Conservation (phyloP, 2,329 filamentous ascomycete genomes). For the Calonectria multiphialidica region DNA sequence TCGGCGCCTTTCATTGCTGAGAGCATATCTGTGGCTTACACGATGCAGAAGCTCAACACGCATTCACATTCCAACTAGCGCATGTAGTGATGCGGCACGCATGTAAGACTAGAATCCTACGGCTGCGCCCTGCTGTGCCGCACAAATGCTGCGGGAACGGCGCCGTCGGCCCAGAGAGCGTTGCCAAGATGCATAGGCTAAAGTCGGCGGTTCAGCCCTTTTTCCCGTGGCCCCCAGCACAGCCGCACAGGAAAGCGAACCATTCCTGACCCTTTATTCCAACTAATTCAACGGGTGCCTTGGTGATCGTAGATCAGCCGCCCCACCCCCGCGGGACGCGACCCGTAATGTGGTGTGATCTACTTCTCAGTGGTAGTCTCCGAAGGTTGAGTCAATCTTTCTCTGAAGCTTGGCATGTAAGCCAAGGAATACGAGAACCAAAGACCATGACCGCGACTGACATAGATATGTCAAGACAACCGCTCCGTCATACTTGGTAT, state of each 20-base stretch:
- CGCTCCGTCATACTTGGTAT: neutral
- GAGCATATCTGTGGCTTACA: neutral
- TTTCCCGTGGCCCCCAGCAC: constrained; percentile 1
- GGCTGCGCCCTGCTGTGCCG: neutral
- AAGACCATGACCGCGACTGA: too few relatives aligned
- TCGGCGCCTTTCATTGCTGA: neutral
- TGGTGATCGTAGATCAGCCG: neutral
- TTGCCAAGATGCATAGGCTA: constrained; percentile 24
- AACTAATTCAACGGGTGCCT: neutral
- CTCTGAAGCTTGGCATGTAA: neutral
- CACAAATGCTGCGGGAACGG: constrained; percentile 23
- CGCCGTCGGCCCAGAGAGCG: constrained; percentile 26
- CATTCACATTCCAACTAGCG: neutral
- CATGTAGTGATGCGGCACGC: constrained; percentile 16
- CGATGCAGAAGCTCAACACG: neutral
- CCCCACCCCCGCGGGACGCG: neutral
- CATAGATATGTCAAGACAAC: neutral
- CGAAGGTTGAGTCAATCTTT: neutral
- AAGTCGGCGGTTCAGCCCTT: neutral
- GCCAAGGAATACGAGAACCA: neutral
- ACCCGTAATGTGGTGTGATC: neutral
- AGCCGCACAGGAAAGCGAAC: neutral
- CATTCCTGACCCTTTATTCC: neutral
- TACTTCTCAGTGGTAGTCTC: neutral
- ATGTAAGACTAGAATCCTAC: constrained; percentile 21